phyloP scores from a whole-genome alignment of 495 filamentous ascomycete genomes.

The Hyaloscypha bicolor region DNA sequence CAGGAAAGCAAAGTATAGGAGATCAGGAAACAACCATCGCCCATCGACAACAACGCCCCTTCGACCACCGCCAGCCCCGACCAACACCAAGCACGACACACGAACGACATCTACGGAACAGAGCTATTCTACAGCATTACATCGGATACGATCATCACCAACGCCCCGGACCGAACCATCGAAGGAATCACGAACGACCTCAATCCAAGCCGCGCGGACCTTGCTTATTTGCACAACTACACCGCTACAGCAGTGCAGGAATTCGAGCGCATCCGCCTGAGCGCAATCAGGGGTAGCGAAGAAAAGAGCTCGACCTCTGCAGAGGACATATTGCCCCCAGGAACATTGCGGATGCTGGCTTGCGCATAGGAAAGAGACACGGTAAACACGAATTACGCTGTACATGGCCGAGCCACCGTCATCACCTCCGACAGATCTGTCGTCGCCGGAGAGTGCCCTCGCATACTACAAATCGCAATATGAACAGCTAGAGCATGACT shows the following conservation, averaged over 20 bases:
- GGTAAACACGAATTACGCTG: constrained; percentile 33
- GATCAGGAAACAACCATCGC: constrained; percentile 10
- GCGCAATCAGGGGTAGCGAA: constrained; percentile 4
- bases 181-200: constrained; percentile 8
- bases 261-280: background rate
- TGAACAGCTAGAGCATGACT: constrained; percentile 86
- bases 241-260: constrained; percentile 7
- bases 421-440: constrained; percentile 58
- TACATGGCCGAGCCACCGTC: constrained; percentile 67
- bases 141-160: background rate
- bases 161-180: constrained; percentile 9
- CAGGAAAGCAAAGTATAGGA: constrained; percentile 2
- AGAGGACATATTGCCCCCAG: background rate
- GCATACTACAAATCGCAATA: constrained; percentile 96
- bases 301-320: background rate
- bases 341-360: constrained; percentile 20
- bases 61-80: constrained; percentile 8
- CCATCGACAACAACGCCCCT: constrained; percentile 7
- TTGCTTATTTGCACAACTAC: constrained; percentile 17
- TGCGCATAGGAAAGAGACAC: constrained; percentile 20
- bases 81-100: background rate
- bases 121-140: constrained; percentile 7
- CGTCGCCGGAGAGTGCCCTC: constrained; percentile 69
- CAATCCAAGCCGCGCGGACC: constrained; percentile 8
- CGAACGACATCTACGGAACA: constrained; percentile 11